Percentiles rank a stretch among this genome's conserved stretches.
phyloP scores from a whole-genome alignment of 106 monocot genomes.

The Dactylorhiza incarnata region DNA sequence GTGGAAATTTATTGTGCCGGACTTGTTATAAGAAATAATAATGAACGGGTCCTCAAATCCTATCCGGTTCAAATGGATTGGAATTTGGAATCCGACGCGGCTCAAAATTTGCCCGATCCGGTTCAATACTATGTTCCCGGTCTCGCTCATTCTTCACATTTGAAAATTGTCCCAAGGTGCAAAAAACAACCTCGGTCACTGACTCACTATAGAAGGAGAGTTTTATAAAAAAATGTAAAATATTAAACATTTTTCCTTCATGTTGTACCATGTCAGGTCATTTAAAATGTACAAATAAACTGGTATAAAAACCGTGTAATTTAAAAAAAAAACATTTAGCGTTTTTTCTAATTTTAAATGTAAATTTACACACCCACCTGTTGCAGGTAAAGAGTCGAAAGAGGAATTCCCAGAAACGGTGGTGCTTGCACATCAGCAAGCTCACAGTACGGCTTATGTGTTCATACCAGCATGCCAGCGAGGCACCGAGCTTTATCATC shows the following conservation, averaged over 20 bases:
- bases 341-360: too few species aligned
- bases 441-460: slow-evolving; percentile 23
- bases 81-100: neutral
- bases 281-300: neutral
- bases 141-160: too few species aligned
- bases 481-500: slow-evolving; percentile 15
- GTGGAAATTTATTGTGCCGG: neutral
- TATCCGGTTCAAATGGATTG: neutral
- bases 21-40: neutral
- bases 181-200: too few species aligned
- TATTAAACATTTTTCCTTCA: too few species aligned
- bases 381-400: slow-evolving; percentile 19
- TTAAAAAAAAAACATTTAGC: too few species aligned
- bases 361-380: slow-evolving; percentile 1
- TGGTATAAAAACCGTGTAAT: neutral
- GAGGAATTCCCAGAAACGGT: slow-evolving; percentile 20
- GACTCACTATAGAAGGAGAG: too few species aligned
- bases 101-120: neutral
- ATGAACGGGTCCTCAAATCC: too few species aligned
- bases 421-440: slow-evolving; percentile 23
- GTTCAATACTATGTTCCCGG: too few species aligned
- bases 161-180: too few species aligned
- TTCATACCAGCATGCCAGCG: slow-evolving; percentile 22
- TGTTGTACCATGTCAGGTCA: too few species aligned
- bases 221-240: too few species aligned